Percentiles rank a stretch among this genome's conserved stretches.
Evolutionary conservation across 2,329 filamentous ascomycete species (phyloP).

Genomic region (Colletotrichum spinosum): DNA sequence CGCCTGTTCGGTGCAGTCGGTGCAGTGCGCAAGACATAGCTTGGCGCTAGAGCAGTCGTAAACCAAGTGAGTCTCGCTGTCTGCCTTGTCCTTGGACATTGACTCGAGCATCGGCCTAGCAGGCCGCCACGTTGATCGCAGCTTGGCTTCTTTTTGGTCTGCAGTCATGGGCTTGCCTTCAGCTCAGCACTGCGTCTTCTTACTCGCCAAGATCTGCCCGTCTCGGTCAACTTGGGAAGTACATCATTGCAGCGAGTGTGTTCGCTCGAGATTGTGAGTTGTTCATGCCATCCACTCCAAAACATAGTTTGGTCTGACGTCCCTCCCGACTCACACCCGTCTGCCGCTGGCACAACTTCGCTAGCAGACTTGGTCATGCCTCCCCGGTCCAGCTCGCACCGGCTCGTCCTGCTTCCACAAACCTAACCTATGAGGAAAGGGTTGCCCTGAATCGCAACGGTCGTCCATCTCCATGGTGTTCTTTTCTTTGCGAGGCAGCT

Average conservation of each 20-base stretch:
- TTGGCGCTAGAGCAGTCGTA: conserved; percentile 11
- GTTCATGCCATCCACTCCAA: conserved; percentile 5
- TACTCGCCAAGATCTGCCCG: neutral
- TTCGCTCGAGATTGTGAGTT: conserved; percentile 9
- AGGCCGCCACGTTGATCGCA: conserved; percentile 2
- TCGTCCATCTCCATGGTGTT: conserved; percentile 28
- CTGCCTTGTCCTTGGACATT: conserved; percentile 4
- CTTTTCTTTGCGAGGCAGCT: too few relatives aligned
- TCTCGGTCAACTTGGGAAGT: too few relatives aligned
- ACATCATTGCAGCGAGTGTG: neutral
- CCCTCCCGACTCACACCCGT: conserved; percentile 23
- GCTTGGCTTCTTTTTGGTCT: neutral
- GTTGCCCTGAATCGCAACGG: conserved; percentile 35
- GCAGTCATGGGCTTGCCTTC: conserved; percentile 7
- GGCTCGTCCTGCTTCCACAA: conserved; percentile 30
- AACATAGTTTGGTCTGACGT: conserved; percentile 27
- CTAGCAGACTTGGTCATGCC: conserved; percentile 19
- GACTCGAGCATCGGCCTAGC: conserved; percentile 15
- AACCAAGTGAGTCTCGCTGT: conserved; percentile 5
- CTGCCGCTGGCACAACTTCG: conserved; percentile 24
- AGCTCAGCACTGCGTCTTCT: neutral
- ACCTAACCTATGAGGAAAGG: conserved; percentile 8
- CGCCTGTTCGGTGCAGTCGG: neutral
- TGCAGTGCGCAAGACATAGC: conserved; percentile 3
- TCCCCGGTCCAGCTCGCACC: conserved; percentile 16